Percentiles rank a stretch among this genome's conserved stretches.
Evolutionary conservation across 768 basidiomycete genomes (phyloP).

Genomic region (Mycena filopes): DNA sequence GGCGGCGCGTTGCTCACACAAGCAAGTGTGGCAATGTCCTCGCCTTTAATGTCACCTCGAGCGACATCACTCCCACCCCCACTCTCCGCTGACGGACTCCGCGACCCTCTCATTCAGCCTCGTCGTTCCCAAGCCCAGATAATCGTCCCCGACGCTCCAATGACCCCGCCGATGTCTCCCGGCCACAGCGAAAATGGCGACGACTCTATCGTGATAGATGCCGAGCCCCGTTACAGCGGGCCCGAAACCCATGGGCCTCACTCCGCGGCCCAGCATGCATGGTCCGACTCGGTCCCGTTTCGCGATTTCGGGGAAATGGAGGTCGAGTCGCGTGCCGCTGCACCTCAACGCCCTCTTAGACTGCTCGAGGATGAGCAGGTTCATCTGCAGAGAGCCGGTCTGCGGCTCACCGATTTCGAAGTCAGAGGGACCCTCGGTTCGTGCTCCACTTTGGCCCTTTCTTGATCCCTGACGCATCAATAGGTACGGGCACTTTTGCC

Average conservation of each 20-base stretch:
- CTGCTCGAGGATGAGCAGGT: constrained; percentile 77
- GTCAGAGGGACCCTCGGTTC: constrained; percentile 81
- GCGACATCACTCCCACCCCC: constrained; percentile 29
- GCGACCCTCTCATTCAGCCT: constrained; percentile 34
- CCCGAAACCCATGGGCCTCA: constrained; percentile 37
- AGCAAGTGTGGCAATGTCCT: constrained; percentile 32
- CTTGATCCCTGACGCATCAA: constrained; percentile 9
- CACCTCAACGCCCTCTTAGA: constrained; percentile 57
- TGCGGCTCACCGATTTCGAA: constrained; percentile 83
- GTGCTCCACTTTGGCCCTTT: constrained; percentile 35
- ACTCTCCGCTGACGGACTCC: constrained; percentile 22
- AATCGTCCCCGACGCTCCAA: constrained; percentile 65
- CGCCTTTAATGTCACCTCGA: constrained; percentile 38
- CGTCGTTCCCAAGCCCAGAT: constrained; percentile 55
- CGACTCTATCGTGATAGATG: constrained; percentile 50
- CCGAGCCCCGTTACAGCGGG: constrained; percentile 49
- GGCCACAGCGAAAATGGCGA: constrained; percentile 55
- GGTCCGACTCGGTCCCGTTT: constrained; percentile 28
- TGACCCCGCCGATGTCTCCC: constrained; percentile 79
- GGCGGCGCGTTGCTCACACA: constrained; percentile 24
- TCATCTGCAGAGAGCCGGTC: constrained; percentile 67
- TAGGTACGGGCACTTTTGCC: constrained; percentile 97
- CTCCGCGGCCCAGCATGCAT: constrained; percentile 17
- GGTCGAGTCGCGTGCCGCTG: constrained; percentile 34
- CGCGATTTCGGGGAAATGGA: constrained; percentile 41